These are phyloP conservation scores for Centella asiatica DNA, from an alignment of 129 eudicot genomes.

Conservation along the genomic window DNA sequence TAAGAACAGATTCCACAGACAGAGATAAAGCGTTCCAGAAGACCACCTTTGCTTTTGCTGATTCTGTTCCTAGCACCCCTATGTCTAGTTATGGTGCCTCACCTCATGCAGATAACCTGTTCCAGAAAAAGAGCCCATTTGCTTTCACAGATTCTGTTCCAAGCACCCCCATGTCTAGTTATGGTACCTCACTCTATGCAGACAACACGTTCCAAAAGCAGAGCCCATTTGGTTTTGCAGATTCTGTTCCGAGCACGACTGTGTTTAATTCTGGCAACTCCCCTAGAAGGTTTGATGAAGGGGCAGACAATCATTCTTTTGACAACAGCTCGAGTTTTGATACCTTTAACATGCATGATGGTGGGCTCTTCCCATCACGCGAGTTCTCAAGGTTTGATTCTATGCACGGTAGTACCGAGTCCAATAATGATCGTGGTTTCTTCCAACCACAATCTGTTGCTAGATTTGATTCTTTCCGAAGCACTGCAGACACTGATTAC, in stretches of 20 bases:
- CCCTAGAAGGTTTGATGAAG: slow-evolving; percentile 39
- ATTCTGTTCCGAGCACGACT: slow-evolving; percentile 86
- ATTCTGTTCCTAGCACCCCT: slow-evolving; percentile 79
- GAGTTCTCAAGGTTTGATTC: slow-evolving; percentile 75
- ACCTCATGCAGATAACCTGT: slow-evolving; percentile 34
- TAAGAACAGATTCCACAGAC: slow-evolving; percentile 38
- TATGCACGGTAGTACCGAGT: slow-evolving; percentile 49
- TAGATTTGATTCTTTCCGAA: slow-evolving; percentile 55
- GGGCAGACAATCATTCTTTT: slow-evolving; percentile 40
- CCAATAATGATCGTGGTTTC: slow-evolving; percentile 38
- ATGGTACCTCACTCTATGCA: slow-evolving; percentile 31
- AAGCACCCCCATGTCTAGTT: slow-evolving; percentile 48
- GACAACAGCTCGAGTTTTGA: slow-evolving; percentile 43
- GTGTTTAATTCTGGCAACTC: slow-evolving; percentile 41
- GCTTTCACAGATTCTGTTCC: slow-evolving; percentile 66
- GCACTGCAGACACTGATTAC: slow-evolving; percentile 48
- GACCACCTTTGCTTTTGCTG: slow-evolving; percentile 38
- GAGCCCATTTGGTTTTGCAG: slow-evolving; percentile 36
- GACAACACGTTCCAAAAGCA: slow-evolving; percentile 39
- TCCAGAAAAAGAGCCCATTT: slow-evolving; percentile 37
- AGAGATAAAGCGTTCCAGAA: slow-evolving; percentile 23
- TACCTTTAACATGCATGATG: slow-evolving; percentile 33
- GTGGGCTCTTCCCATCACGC: slow-evolving; percentile 39
- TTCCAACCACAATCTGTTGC: slow-evolving; percentile 26
- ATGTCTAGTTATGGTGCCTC: slow-evolving; percentile 29